A percentile compares a stretch with the other conserved stretches of the same genome.
Evolutionary conservation across 805 yeast species (phyloP).

Genomic region (Pichia kluyveri): DNA sequence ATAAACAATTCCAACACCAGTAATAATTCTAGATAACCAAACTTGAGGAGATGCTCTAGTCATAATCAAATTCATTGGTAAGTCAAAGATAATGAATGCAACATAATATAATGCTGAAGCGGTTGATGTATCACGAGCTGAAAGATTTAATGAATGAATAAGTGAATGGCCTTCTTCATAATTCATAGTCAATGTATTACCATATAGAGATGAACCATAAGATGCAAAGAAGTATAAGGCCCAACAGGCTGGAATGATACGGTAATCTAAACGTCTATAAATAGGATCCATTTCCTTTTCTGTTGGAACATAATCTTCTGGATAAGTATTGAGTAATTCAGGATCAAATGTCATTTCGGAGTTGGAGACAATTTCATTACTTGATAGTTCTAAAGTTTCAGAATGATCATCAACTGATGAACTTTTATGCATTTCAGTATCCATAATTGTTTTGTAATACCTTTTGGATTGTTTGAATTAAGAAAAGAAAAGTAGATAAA

Average conservation of each 20-base stretch:
- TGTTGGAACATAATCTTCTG: slow-evolving; percentile 13
- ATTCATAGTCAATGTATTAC: slow-evolving; percentile 77
- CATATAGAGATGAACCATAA: slow-evolving; percentile 70
- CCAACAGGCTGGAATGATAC: slow-evolving; percentile 83
- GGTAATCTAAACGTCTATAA: slow-evolving; percentile 53
- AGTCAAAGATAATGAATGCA: slow-evolving; percentile 75
- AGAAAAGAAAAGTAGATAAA: too few relatives aligned
- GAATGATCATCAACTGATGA: too few relatives aligned
- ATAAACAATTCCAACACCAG: slow-evolving; percentile 70
- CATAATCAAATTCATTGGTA: slow-evolving; percentile 83
- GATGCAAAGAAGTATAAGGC: slow-evolving; percentile 68
- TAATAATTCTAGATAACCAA: slow-evolving; percentile 73
- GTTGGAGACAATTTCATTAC: not conserved
- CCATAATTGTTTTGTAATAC: too few relatives aligned
- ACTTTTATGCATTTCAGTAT: too few relatives aligned
- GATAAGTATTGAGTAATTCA: not conserved
- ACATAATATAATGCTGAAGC: slow-evolving; percentile 80
- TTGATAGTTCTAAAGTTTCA: not conserved
- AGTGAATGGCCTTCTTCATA: slow-evolving; percentile 51
- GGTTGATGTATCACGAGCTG: slow-evolving; percentile 50
- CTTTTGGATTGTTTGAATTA: too few relatives aligned
- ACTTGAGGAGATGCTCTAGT: slow-evolving; percentile 77
- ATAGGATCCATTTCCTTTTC: slow-evolving; percentile 38
- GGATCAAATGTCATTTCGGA: not conserved
- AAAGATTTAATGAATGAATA: slow-evolving; percentile 38